A percentile compares a stretch with the other conserved stretches of the same genome.
Conservation (phyloP, 768 basidiomycete species). For the Mycena vitilis region DNA sequence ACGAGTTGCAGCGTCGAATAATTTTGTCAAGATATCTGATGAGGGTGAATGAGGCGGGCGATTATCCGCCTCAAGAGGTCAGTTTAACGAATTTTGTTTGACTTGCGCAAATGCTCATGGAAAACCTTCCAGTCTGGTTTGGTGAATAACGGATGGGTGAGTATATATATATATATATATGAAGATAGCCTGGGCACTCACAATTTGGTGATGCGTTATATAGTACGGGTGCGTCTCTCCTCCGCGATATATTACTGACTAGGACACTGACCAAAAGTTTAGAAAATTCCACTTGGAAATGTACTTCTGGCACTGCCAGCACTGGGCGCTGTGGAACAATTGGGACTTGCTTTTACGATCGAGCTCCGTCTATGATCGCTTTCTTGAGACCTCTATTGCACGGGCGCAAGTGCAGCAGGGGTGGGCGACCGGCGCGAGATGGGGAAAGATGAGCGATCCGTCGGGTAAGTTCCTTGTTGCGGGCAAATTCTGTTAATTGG, state of each 20-base stretch:
- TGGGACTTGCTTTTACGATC: slow-evolving; percentile 66
- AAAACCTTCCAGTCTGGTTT: slow-evolving; percentile 56
- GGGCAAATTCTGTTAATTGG: background rate
- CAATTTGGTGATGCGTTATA: background rate
- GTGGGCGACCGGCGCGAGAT: slow-evolving; percentile 65
- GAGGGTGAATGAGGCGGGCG: slow-evolving; percentile 69
- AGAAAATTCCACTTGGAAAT: slow-evolving; percentile 74
- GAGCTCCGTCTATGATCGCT: slow-evolving; percentile 56
- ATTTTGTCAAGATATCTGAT: slow-evolving; percentile 67
- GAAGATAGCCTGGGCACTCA: background rate
- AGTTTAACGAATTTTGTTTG: slow-evolving; percentile 24
- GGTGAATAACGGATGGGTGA: slow-evolving; percentile 67
- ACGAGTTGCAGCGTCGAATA: slow-evolving; percentile 67
- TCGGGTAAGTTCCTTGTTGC: slow-evolving; percentile 45
- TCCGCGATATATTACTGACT: background rate
- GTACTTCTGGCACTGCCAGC: slow-evolving; percentile 70
- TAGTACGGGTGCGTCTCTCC: slow-evolving; percentile 51
- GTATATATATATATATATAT: slow-evolving; percentile 35
- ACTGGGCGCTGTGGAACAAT: slow-evolving; percentile 73
- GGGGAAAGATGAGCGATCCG: slow-evolving; percentile 75
- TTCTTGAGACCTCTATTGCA: slow-evolving; percentile 57
- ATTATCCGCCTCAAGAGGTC: slow-evolving; percentile 69
- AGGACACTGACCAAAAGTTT: slow-evolving; percentile 13
- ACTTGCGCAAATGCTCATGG: slow-evolving; percentile 10
- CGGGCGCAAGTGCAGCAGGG: slow-evolving; percentile 66